Evolutionary conservation across 1,139 yeast species (phyloP).

Genomic region (Pneumocystis carinii): DNA sequence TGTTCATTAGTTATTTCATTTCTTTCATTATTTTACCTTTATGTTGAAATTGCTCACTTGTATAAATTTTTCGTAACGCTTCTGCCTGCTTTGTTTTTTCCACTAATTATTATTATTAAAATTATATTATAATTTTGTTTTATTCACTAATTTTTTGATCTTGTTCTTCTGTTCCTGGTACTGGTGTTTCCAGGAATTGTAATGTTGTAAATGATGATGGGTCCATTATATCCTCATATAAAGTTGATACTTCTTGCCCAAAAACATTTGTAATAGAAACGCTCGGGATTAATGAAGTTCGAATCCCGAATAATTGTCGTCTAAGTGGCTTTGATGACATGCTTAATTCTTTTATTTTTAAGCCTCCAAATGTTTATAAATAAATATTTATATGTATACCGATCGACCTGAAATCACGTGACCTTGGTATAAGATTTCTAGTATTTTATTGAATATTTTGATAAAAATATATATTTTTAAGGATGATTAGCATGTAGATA

Average conservation of each 20-base stretch:
- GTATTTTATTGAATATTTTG: no score
- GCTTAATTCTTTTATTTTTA: no score
- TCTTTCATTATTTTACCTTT: neutral
- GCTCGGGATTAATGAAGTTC: neutral
- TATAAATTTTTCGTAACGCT: neutral
- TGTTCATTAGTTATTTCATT: neutral
- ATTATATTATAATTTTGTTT: no score
- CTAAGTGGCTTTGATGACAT: neutral
- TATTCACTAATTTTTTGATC: neutral
- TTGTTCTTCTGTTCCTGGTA: neutral
- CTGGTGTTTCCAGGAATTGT: neutral
- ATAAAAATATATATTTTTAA: no score
- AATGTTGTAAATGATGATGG: neutral
- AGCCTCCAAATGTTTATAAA: no score
- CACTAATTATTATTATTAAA: neutral
- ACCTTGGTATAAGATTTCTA: no score
- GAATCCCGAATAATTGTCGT: neutral
- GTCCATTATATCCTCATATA: neutral
- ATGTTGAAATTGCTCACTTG: neutral
- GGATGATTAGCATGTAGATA: no score
- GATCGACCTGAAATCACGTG: no score
- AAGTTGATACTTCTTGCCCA: neutral
- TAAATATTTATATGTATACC: no score
- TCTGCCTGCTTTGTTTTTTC: neutral
- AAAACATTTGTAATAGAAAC: neutral